A percentile compares a stretch with the other conserved stretches of the same genome.
These are phyloP conservation scores for Mucuna pruriens DNA, from an alignment of 306 rosid species.

Conservation along the genomic window DNA sequence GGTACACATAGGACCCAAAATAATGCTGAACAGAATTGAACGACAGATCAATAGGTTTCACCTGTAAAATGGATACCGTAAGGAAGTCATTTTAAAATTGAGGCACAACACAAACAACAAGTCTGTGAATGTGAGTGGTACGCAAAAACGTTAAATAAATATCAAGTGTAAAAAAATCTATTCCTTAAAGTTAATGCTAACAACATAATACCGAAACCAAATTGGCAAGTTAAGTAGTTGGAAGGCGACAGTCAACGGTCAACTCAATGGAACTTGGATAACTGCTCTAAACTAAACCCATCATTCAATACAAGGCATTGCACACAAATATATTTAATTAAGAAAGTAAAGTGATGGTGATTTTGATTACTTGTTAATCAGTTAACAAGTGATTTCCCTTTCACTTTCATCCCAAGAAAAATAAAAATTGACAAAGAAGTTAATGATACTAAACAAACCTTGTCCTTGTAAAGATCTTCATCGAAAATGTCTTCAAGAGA, in stretches of 20 bases:
- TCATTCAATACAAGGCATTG: background rate
- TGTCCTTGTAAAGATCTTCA: slow-evolving; percentile 42
- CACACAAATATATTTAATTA: background rate
- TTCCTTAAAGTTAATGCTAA: background rate
- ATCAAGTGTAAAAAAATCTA: background rate
- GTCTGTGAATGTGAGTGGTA: background rate
- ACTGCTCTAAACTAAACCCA: background rate
- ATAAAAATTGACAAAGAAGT: background rate
- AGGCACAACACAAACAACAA: too few relatives aligned
- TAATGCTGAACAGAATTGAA: slow-evolving; percentile 52
- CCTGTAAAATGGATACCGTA: slow-evolving; percentile 43
- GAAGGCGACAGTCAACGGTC: background rate
- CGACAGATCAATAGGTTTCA: slow-evolving; percentile 47
- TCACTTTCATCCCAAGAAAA: background rate
- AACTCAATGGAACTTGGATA: background rate
- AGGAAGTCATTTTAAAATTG: background rate
- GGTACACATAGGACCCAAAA: slow-evolving; percentile 51
- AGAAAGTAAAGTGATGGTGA: background rate
- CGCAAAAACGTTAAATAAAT: background rate
- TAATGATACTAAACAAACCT: slow-evolving; percentile 37
- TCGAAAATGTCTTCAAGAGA: slow-evolving; percentile 56
- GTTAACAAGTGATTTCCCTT: too few relatives aligned
- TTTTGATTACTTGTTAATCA: background rate
- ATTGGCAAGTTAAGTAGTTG: background rate
- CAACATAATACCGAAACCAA: background rate